Evolutionary conservation across 495 filamentous ascomycete genomes (phyloP).

Genomic region (Xylaria cubensis): DNA sequence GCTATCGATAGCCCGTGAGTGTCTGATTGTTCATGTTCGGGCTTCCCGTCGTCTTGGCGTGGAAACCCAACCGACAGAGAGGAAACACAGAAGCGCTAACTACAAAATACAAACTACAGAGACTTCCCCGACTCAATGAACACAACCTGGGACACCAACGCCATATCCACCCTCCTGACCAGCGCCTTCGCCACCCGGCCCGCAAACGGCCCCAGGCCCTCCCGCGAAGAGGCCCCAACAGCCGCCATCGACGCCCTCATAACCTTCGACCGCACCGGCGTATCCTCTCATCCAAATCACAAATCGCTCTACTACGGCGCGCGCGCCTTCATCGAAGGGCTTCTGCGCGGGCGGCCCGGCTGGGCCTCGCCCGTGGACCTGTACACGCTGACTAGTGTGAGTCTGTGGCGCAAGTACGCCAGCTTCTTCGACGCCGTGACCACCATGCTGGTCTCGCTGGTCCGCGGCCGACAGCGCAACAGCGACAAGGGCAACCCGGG

Average conservation of each 20-base stretch:
- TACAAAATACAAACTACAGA: constrained; percentile 36
- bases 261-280: constrained; percentile 82
- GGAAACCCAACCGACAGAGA: neutral
- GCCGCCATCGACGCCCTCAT: constrained; percentile 80
- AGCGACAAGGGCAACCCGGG: constrained; percentile 53
- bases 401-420: constrained; percentile 78
- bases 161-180: constrained; percentile 71
- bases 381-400: constrained; percentile 79
- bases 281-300: constrained; percentile 92
- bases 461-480: constrained; percentile 41
- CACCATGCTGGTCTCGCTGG: constrained; percentile 61
- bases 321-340: constrained; percentile 66
- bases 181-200: constrained; percentile 72
- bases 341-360: constrained; percentile 68
- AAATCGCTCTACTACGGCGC: constrained; percentile 85
- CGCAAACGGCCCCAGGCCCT: constrained; percentile 38
- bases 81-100: neutral
- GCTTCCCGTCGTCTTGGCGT: neutral
- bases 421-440: constrained; percentile 74
- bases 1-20: constrained; percentile 74
- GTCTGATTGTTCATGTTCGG: neutral
- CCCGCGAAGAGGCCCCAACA: constrained; percentile 48
- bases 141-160: constrained; percentile 69
- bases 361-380: constrained; percentile 77
- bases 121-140: constrained; percentile 90